Evolutionary conservation across 768 basidiomycete species (phyloP).

Genomic region (Lyophyllum shimeji): DNA sequence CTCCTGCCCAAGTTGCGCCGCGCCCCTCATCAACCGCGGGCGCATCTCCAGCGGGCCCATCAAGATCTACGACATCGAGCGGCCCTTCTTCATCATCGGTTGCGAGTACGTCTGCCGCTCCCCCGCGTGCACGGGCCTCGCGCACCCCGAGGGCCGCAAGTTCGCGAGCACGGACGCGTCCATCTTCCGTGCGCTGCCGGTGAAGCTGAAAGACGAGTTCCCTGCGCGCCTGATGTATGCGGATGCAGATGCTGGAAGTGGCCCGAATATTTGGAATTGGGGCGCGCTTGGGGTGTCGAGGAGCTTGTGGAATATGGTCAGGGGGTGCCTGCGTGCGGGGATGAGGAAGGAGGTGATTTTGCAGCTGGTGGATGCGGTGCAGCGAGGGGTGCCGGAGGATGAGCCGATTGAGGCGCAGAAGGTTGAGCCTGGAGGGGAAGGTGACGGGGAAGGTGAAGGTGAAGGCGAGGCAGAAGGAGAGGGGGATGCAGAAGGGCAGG

Average conservation of each 20-base stretch:
- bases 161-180: constrained; percentile 74
- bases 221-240: constrained; percentile 62
- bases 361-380: constrained; percentile 56
- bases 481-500: neutral
- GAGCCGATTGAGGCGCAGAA: constrained; percentile 34
- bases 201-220: constrained; percentile 70
- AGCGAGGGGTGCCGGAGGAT: constrained; percentile 48
- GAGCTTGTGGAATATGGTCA: constrained; percentile 73
- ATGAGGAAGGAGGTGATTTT: constrained; percentile 63
- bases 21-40: constrained; percentile 63
- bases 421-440: neutral
- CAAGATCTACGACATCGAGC: constrained; percentile 78
- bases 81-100: constrained; percentile 83
- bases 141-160: constrained; percentile 53
- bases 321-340: constrained; percentile 56
- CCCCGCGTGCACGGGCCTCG: constrained; percentile 40
- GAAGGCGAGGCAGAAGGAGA: constrained; percentile 26
- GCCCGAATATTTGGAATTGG: constrained; percentile 73
- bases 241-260: constrained; percentile 57
- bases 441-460: constrained; percentile 21
- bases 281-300: constrained; percentile 70
- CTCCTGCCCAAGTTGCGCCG: constrained; percentile 63
- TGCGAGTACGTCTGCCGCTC: constrained; percentile 75
- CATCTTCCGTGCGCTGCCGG: constrained; percentile 69
- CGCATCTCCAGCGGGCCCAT: constrained; percentile 73